These are phyloP conservation scores for Quercus engelmannii DNA, from an alignment of 306 rosid species.

Conservation along the genomic window DNA sequence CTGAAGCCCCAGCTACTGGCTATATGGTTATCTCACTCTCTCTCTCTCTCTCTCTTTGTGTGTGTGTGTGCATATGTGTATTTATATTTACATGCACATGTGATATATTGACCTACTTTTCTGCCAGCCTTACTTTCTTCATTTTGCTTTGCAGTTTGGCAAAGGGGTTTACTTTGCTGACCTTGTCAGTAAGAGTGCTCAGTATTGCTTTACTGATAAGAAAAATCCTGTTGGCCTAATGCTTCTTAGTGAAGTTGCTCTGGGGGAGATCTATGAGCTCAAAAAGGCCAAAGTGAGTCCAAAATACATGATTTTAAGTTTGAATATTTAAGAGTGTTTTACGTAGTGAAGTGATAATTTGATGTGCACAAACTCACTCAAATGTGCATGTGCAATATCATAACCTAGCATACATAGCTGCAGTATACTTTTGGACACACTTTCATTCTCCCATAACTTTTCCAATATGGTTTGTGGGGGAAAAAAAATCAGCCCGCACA, in stretches of 20 bases:
- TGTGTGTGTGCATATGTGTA: background rate
- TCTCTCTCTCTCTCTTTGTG: background rate
- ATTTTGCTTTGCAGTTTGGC: constrained; percentile 72
- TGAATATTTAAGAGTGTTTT: background rate
- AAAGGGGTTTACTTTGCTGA: constrained; percentile 96
- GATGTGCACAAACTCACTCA: too few relatives aligned
- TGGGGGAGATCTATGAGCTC: constrained; percentile 82
- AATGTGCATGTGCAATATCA: too few relatives aligned
- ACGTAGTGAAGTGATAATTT: too few relatives aligned
- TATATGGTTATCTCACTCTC: constrained; percentile 62
- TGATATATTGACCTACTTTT: background rate
- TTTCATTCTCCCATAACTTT: background rate
- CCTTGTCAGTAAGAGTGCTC: constrained; percentile 95
- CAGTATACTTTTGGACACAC: too few relatives aligned
- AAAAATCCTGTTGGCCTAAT: constrained; percentile 82
- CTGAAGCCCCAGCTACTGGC: constrained; percentile 98
- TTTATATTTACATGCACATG: background rate
- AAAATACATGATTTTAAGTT: constrained; percentile 6
- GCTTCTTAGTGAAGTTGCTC: constrained; percentile 92
- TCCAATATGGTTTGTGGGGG: background rate
- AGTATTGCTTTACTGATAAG: constrained; percentile 95
- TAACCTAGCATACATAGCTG: too few relatives aligned
- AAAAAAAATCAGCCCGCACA: background rate
- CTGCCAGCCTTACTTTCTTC: constrained; percentile 12
- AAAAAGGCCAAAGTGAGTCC: constrained; percentile 73